Percentiles rank a stretch among this genome's conserved stretches.
phyloP scores from a whole-genome alignment of 768 basidiomycete species.

The Polyporus arcularius region DNA sequence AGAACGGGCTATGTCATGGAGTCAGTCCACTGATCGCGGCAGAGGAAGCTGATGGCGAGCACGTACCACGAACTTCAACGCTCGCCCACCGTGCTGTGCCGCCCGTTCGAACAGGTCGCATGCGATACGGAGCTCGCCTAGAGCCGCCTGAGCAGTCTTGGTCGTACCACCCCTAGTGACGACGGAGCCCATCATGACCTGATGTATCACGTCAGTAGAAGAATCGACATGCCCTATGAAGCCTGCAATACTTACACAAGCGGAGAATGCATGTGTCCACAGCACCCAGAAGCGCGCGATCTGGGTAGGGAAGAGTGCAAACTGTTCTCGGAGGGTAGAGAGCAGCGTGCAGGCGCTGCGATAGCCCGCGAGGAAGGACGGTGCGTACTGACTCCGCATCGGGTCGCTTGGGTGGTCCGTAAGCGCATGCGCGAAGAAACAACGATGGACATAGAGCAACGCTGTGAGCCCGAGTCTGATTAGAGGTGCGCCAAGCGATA shows the following conservation, averaged over 20 bases:
- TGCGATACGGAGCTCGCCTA: constrained; percentile 63
- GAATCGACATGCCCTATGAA: constrained; percentile 57
- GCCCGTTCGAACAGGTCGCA: constrained; percentile 66
- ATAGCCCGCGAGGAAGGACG: constrained; percentile 72
- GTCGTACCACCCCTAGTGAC: constrained; percentile 66
- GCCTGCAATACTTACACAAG: constrained; percentile 44
- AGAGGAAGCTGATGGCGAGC: background rate
- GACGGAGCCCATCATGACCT: constrained; percentile 81
- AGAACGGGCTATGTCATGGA: constrained; percentile 58
- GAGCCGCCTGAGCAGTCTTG: constrained; percentile 70
- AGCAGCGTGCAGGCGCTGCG: constrained; percentile 73
- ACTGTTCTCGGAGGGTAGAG: constrained; percentile 46
- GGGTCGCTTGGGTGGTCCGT: constrained; percentile 66
- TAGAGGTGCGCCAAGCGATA: background rate
- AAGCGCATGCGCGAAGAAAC: constrained; percentile 71
- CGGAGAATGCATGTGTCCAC: constrained; percentile 58
- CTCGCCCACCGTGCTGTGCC: constrained; percentile 62
- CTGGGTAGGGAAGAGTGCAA: constrained; percentile 57
- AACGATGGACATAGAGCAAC: constrained; percentile 67
- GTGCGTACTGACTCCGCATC: constrained; percentile 67
- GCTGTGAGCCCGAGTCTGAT: constrained; percentile 63
- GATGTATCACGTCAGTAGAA: constrained; percentile 21
- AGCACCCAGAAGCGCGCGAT: constrained; percentile 64
- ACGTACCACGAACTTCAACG: constrained; percentile 69
- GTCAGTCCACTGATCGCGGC: background rate